Conservation (phyloP, 2,329 filamentous ascomycete species). For the Alternaria triticimaculans region DNA sequence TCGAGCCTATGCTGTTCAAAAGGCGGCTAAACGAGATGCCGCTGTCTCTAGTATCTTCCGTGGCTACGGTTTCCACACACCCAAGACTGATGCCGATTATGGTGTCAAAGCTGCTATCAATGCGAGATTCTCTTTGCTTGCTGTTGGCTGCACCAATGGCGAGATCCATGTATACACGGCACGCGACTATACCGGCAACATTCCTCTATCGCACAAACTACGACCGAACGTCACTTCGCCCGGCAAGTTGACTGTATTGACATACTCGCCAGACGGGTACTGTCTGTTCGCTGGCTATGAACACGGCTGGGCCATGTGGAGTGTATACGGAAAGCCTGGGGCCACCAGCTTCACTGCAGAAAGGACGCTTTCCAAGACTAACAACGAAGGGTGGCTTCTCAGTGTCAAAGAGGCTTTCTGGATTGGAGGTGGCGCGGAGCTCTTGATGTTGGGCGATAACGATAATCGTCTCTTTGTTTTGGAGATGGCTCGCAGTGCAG, state of each 20-base stretch:
- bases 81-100: constrained; percentile 63
- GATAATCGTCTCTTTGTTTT: constrained; percentile 84
- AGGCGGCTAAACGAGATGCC: constrained; percentile 53
- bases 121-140: constrained; percentile 91
- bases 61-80: constrained; percentile 88
- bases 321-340: constrained; percentile 90
- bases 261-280: constrained; percentile 94
- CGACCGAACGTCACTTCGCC: constrained; percentile 72
- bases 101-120: constrained; percentile 85
- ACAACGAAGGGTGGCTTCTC: constrained; percentile 83
- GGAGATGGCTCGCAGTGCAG: constrained; percentile 93
- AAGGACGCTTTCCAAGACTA: constrained; percentile 65
- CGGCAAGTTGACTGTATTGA: constrained; percentile 75
- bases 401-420: constrained; percentile 81
- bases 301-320: constrained; percentile 94
- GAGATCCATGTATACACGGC: constrained; percentile 89
- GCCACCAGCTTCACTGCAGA: constrained; percentile 83
- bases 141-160: constrained; percentile 81
- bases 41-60: constrained; percentile 75
- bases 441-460: constrained; percentile 73
- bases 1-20: constrained; percentile 88
- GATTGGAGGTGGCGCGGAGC: constrained; percentile 86
- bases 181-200: constrained; percentile 90
- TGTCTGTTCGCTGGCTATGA: constrained; percentile 94
- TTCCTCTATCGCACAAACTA: constrained; percentile 83